These are phyloP conservation scores for Gossypium laxum DNA, from an alignment of 441 rosid genomes.

Conservation along the genomic window DNA sequence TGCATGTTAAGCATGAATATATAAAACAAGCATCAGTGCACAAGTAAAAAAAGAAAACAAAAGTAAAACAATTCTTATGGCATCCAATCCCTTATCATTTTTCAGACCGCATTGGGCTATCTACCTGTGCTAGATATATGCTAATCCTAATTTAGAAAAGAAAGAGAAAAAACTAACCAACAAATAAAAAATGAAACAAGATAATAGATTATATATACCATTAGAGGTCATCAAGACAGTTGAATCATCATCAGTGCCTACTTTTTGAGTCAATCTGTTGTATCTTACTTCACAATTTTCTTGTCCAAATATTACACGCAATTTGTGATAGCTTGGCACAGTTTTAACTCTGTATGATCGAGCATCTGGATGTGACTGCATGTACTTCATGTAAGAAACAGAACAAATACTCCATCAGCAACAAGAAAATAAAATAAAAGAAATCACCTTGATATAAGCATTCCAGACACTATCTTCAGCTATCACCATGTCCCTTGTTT, in stretches of 20 bases:
- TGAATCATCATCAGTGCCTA: slow-evolving; percentile 28
- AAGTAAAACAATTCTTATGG: neutral
- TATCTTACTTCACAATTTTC: slow-evolving; percentile 57
- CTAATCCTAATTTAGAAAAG: slow-evolving; percentile 1
- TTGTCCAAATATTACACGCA: slow-evolving; percentile 59
- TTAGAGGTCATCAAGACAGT: slow-evolving; percentile 26
- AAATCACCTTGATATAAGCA: slow-evolving; percentile 52
- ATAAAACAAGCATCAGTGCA: neutral
- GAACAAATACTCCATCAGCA: slow-evolving; percentile 7
- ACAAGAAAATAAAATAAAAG: slow-evolving; percentile 8
- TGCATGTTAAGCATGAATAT: slow-evolving; percentile 16
- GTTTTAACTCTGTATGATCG: slow-evolving; percentile 78
- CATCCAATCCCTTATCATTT: neutral
- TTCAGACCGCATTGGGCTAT: neutral
- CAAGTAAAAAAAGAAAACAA: neutral
- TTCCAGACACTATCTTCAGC: slow-evolving; percentile 73
- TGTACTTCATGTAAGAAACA: slow-evolving; percentile 18
- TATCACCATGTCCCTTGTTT: slow-evolving; percentile 57
- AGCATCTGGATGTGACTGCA: slow-evolving; percentile 81
- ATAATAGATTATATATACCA: slow-evolving; percentile 35
- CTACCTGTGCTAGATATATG: neutral
- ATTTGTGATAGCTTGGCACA: slow-evolving; percentile 63
- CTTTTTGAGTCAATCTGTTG: slow-evolving; percentile 50
- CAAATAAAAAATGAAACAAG: neutral
- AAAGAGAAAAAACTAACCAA: neutral